Base-by-base conservation (phyloP, 805 yeast species). In the Ogataea parapolymorpha region DNA sequence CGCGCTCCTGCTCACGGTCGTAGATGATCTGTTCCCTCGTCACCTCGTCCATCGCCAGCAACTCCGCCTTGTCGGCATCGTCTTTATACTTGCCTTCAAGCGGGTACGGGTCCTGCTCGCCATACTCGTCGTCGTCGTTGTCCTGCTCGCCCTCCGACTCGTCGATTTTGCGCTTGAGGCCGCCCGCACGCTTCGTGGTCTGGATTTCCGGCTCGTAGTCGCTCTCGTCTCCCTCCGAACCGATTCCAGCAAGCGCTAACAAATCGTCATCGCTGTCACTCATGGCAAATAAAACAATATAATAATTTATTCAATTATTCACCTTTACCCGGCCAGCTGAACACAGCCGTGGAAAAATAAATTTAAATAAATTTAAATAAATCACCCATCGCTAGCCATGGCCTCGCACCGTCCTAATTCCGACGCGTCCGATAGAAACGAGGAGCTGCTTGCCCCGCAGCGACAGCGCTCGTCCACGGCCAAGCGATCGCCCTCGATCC, bases 251-350 rank as follows among this genome's bases (percentile, higher is more conserved):
- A 55, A 93, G 77, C 15, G 96, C 98, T 59, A 91, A 77, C 68
- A 93, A 76, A 75, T 93, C 99, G 62, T 91, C 98, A 61, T 90
- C 97, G 58, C 88, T 78, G 60, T 80, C 95, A 46, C 90, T 82
- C 95, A 85, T 85, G 28, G 20, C 6, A 18, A 20, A 26, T 14
- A 30, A 32, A 14, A 18, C 11, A 17, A 18, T 31, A 13, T 31
- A 20, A 20, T 7, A 7, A 2, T 20, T 20, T 31, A 18, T 6
- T 18, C 7, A 6, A 2, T 18, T 18, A 18, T 5, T 12, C 23
- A 12, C 11, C 34, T 27, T 33, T 39, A 39, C 42, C 42, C 42
- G 42, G 42, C 14, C 39, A 25, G 14, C 8, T 13, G 15, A 17
- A 30, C 35, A 30, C 35, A 30, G 35, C 35, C 41, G 17, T 30